Evolutionary conservation across 208 protist genomes (phyloP).

Genomic region (Balamuthia mandrillaris): DNA sequence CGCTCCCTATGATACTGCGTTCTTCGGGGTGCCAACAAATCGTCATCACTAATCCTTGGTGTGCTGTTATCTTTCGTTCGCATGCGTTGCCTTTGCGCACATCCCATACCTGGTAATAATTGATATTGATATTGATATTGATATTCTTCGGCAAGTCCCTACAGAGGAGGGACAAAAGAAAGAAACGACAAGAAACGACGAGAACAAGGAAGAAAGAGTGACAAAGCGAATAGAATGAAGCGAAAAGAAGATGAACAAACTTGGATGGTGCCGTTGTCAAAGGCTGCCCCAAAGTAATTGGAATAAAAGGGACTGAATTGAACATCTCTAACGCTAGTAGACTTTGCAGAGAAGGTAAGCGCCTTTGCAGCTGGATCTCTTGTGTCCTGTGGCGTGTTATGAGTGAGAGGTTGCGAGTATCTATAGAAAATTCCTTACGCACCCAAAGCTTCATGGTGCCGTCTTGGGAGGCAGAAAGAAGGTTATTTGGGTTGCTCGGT

Average conservation of each 20-base stretch:
- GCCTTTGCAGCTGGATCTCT: constrained; percentile 51
- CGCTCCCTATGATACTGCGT: constrained; percentile 50
- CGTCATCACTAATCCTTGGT: constrained; percentile 63
- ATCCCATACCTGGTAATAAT: constrained; percentile 55
- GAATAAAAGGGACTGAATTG: constrained; percentile 58
- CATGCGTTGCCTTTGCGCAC: constrained; percentile 44
- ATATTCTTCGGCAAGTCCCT: neutral
- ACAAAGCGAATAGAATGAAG: neutral
- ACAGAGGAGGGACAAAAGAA: neutral
- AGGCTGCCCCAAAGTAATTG: constrained; percentile 67
- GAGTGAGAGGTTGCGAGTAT: neutral
- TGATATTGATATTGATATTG: neutral
- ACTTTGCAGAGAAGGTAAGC: constrained; percentile 61
- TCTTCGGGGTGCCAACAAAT: constrained; percentile 71
- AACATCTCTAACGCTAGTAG: constrained; percentile 66
- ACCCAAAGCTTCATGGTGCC: constrained; percentile 51
- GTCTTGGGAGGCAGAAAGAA: constrained; percentile 69
- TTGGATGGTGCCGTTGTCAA: constrained; percentile 70
- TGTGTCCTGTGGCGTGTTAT: constrained; percentile 41
- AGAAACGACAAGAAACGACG: neutral
- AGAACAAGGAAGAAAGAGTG: neutral
- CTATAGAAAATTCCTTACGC: neutral
- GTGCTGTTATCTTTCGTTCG: constrained; percentile 44
- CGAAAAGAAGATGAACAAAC: neutral
- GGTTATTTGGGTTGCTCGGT: constrained; percentile 48